phyloP scores from a whole-genome alignment of 306 rosid genomes.

The Cucumis cinereus region DNA sequence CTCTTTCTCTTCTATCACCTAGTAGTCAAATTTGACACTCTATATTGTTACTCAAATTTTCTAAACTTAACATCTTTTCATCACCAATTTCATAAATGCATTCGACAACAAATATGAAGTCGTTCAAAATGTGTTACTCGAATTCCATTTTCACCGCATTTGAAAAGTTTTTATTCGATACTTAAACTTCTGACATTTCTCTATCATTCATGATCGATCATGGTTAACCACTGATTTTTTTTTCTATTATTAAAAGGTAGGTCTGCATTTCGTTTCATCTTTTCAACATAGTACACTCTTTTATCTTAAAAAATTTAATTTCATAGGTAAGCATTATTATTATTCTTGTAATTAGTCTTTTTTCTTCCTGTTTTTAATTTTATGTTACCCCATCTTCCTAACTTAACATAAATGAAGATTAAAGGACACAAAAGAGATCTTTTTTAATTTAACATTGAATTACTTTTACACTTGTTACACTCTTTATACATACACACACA shows the following conservation, averaged over 20 bases:
- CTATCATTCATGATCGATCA: too few relatives aligned
- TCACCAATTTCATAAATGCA: background rate
- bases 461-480: too few relatives aligned
- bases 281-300: too few relatives aligned
- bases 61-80: background rate
- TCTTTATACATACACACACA: too few relatives aligned
- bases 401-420: background rate
- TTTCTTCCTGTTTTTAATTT: background rate
- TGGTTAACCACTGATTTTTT: background rate
- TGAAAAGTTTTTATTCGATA: background rate
- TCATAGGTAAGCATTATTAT: background rate
- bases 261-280: background rate
- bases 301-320: background rate
- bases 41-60: background rate
- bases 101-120: background rate
- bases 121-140: background rate
- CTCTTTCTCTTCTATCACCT: conserved; percentile 13
- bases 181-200: background rate
- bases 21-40: background rate
- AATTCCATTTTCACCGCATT: background rate
- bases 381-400: background rate
- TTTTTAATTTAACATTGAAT: too few relatives aligned
- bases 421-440: too few relatives aligned
- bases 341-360: background rate
- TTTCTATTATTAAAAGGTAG: background rate